phyloP scores from a whole-genome alignment of 2,329 filamentous ascomycete species.

The Metarhizium brunneum region DNA sequence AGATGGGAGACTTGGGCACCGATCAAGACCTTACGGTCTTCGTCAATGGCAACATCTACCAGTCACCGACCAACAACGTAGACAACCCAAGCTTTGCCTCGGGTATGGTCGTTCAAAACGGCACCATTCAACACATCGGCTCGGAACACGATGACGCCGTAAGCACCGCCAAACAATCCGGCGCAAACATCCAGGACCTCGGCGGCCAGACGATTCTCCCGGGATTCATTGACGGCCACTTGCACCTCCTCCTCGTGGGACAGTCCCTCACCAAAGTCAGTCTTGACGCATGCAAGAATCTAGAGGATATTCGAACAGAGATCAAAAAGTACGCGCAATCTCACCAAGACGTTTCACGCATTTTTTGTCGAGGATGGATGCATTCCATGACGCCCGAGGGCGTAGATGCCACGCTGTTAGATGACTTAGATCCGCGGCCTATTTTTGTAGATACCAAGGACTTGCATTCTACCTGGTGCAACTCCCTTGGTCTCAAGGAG shows the following conservation, averaged over 20 bases:
- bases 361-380: slow-evolving; percentile 48
- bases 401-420: slow-evolving; percentile 34
- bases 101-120: slow-evolving; percentile 24
- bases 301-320: slow-evolving; percentile 38
- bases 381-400: slow-evolving; percentile 36
- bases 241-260: slow-evolving; percentile 45
- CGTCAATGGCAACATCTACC: slow-evolving; percentile 14
- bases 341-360: slow-evolving; percentile 37
- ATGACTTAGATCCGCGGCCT: slow-evolving; percentile 43
- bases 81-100: slow-evolving; percentile 8
- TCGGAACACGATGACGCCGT: slow-evolving; percentile 16
- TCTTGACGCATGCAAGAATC: slow-evolving; percentile 36
- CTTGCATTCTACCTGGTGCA: slow-evolving; percentile 49
- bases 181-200: slow-evolving; percentile 18
- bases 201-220: slow-evolving; percentile 34
- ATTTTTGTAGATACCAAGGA: slow-evolving; percentile 50
- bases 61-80: slow-evolving; percentile 2
- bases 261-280: slow-evolving; percentile 42
- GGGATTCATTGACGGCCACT: slow-evolving; percentile 48
- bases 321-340: slow-evolving; percentile 35
- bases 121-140: slow-evolving; percentile 25
- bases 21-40: slow-evolving; percentile 7
- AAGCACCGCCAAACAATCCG: slow-evolving; percentile 13
- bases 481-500: slow-evolving; percentile 38
- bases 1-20: slow-evolving; percentile 6